A percentile compares a stretch with the other conserved stretches of the same genome.
Evolutionary conservation across 2,329 filamentous ascomycete species (phyloP).

Genomic region (Cytospora piceae): DNA sequence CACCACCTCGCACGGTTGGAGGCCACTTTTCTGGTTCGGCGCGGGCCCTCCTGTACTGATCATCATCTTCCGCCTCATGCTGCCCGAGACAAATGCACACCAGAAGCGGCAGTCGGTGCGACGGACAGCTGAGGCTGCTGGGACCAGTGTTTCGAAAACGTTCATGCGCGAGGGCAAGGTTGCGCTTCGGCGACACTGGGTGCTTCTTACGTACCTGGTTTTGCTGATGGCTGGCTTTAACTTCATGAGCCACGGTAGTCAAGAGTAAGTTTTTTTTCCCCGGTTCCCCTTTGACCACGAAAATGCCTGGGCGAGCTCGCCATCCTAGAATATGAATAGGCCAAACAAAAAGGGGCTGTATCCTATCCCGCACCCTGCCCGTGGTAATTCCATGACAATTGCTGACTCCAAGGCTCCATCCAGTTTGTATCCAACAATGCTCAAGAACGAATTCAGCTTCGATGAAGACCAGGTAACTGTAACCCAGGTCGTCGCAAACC

Average conservation of each 20-base stretch:
- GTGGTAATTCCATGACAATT: no score
- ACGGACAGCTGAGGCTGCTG: constrained; percentile 33
- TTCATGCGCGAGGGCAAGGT: constrained; percentile 80
- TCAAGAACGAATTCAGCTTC: constrained; percentile 59
- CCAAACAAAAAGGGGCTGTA: background rate
- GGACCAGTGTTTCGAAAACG: constrained; percentile 60
- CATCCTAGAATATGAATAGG: background rate
- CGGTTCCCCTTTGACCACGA: background rate
- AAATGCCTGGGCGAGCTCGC: background rate
- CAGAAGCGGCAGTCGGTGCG: constrained; percentile 68
- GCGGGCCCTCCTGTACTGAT: constrained; percentile 79
- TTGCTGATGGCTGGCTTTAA: constrained; percentile 91
- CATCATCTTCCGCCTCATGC: constrained; percentile 75
- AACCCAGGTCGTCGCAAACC: constrained; percentile 72
- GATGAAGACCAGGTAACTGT: constrained; percentile 63
- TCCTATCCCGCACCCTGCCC: background rate
- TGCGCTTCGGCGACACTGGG: constrained; percentile 78
- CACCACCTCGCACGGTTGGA: constrained; percentile 80
- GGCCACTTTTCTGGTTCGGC: constrained; percentile 88
- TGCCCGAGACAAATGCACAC: constrained; percentile 80
- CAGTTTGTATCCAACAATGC: constrained; percentile 61
- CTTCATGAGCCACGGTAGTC: constrained; percentile 81
- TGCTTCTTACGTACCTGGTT: constrained; percentile 79
- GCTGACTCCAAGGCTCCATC: background rate
- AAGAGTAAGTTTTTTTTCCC: constrained; percentile 45